phyloP scores from a whole-genome alignment of 2,329 filamentous ascomycete species.

The Fusarium incarnatum region DNA sequence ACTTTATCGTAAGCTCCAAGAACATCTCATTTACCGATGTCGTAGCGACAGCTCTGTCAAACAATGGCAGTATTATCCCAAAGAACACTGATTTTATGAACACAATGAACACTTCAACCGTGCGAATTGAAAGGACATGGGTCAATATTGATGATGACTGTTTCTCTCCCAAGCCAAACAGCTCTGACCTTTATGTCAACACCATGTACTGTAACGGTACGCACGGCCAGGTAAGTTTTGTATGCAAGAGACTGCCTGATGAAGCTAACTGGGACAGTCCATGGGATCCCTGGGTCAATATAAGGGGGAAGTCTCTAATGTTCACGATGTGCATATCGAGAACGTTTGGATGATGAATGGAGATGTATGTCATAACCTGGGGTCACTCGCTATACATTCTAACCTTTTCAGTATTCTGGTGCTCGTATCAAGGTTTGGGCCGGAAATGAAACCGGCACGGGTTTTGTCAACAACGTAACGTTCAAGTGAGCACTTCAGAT shows the following conservation, averaged over 20 bases:
- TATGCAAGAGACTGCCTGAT: neutral
- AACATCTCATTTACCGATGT: constrained; percentile 39
- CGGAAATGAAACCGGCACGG: constrained; percentile 39
- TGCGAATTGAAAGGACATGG: constrained; percentile 38
- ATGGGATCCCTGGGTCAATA: constrained; percentile 44
- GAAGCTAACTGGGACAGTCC: constrained; percentile 28
- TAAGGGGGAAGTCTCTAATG: constrained; percentile 39
- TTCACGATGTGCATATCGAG: constrained; percentile 44
- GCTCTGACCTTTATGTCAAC: constrained; percentile 38
- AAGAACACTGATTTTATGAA: constrained; percentile 46
- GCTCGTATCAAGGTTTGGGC: constrained; percentile 45
- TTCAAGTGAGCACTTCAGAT: constrained; percentile 16
- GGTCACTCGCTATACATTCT: neutral
- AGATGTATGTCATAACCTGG: neutral
- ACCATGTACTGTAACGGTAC: constrained; percentile 45
- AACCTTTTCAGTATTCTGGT: constrained; percentile 23
- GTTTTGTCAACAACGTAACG: constrained; percentile 43
- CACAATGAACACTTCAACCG: constrained; percentile 32
- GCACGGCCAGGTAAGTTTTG: neutral
- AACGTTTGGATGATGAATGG: constrained; percentile 46
- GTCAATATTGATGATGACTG: constrained; percentile 44
- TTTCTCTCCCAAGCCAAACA: constrained; percentile 44
- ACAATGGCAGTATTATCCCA: constrained; percentile 30
- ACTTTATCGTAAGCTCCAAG: constrained; percentile 43
- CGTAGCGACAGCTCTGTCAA: neutral